phyloP scores from a whole-genome alignment of 306 rosid species.

The Vigna reflexopilosa region DNA sequence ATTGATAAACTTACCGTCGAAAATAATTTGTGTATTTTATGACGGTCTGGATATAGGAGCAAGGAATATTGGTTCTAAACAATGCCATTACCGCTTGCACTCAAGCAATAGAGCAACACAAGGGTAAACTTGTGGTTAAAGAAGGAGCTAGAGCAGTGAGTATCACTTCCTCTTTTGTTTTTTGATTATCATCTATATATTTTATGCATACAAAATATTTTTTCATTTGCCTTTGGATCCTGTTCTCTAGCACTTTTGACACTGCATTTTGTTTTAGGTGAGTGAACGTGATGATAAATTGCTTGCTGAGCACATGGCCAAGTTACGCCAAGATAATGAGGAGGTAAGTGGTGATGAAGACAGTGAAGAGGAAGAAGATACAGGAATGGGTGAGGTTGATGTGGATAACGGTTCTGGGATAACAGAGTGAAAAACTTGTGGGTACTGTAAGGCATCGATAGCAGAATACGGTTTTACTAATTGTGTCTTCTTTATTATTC shows the following conservation, averaged over 20 bases:
- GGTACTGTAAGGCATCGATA: too few species aligned
- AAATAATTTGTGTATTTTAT: constrained; percentile 27
- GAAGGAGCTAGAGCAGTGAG: constrained; percentile 96
- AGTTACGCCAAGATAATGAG: constrained; percentile 81
- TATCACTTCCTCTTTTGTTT: constrained; percentile 37
- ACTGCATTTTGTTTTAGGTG: constrained; percentile 65
- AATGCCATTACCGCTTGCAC: constrained; percentile 80
- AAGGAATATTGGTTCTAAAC: constrained; percentile 81
- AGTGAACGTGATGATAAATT: constrained; percentile 89
- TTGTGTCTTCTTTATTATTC: constrained; percentile 23
- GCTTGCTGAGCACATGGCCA: constrained; percentile 84
- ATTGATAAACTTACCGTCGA: constrained; percentile 10
- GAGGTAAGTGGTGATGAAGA: constrained; percentile 82
- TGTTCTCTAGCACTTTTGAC: constrained; percentile 34
- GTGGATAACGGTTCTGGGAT: constrained; percentile 66
- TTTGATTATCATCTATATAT: neutral
- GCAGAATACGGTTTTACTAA: constrained; percentile 25
- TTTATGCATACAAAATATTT: neutral
- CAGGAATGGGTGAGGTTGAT: constrained; percentile 93
- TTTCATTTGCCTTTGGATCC: constrained; percentile 34
- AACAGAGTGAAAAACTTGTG: constrained; percentile 59
- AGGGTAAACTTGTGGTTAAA: constrained; percentile 89
- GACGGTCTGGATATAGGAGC: constrained; percentile 70
- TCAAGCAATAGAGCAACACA: constrained; percentile 78
- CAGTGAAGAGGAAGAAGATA: constrained; percentile 97